phyloP scores from a whole-genome alignment of 352 stramenopile species.

The Globisporangium spiculum region DNA sequence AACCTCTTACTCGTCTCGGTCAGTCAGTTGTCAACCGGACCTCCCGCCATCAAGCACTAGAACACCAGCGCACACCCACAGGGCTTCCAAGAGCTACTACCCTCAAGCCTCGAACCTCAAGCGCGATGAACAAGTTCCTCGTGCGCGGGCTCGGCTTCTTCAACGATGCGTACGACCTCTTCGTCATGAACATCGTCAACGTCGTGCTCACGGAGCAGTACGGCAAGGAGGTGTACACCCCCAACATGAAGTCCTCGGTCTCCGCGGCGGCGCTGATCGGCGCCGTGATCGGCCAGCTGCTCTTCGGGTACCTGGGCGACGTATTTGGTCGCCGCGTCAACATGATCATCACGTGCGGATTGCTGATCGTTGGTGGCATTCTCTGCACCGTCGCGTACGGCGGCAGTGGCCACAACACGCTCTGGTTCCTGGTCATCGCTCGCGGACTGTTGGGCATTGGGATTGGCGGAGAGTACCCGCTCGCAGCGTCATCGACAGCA shows the following conservation, averaged over 20 bases:
- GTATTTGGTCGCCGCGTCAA: conserved; percentile 60
- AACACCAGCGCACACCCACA: too few relatives aligned
- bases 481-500: conserved; percentile 44
- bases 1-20: not conserved
- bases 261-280: conserved; percentile 58
- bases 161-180: conserved; percentile 79
- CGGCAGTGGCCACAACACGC: conserved; percentile 30
- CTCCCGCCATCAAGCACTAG: not conserved
- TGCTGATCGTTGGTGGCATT: conserved; percentile 65
- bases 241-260: conserved; percentile 56
- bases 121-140: conserved; percentile 54
- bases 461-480: conserved; percentile 50
- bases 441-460: conserved; percentile 62
- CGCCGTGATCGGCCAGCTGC: conserved; percentile 54
- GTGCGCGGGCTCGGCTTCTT: conserved; percentile 75
- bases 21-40: not conserved
- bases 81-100: too few relatives aligned
- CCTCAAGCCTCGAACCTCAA: too few relatives aligned
- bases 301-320: conserved; percentile 59
- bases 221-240: conserved; percentile 54
- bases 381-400: conserved; percentile 51
- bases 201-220: conserved; percentile 78
- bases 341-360: conserved; percentile 65
- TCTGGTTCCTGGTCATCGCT: conserved; percentile 63
- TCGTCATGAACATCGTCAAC: conserved; percentile 83